These are phyloP conservation scores for Sporothrix luriei DNA, from an alignment of 2,329 filamentous ascomycete genomes.

Conservation along the genomic window DNA sequence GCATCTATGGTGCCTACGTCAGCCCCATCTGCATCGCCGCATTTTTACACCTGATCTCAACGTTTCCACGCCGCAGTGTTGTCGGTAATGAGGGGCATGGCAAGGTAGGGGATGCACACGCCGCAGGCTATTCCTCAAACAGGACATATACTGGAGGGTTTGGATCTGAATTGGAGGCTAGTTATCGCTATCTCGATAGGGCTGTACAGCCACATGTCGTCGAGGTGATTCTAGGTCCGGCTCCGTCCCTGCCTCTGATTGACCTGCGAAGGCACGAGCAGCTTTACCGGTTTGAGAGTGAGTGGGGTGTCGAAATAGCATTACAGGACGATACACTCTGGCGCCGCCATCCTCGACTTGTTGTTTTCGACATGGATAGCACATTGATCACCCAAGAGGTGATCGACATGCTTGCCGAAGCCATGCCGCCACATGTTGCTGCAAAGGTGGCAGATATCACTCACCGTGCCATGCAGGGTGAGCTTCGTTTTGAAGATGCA, in stretches of 20 bases:
- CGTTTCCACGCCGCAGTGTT: slow-evolving; percentile 57
- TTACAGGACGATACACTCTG: slow-evolving; percentile 74
- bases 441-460: slow-evolving; percentile 86
- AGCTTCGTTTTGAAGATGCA: slow-evolving; percentile 86
- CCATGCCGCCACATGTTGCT: slow-evolving; percentile 72
- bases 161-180: slow-evolving; percentile 57
- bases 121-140: background rate
- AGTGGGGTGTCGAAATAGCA: slow-evolving; percentile 85
- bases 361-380: slow-evolving; percentile 98
- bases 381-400: slow-evolving; percentile 97
- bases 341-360: slow-evolving; percentile 78
- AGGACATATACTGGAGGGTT: slow-evolving; percentile 30
- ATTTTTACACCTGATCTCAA: slow-evolving; percentile 67
- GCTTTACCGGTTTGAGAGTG: slow-evolving; percentile 80
- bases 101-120: no score
- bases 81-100: background rate
- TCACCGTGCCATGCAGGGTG: slow-evolving; percentile 90
- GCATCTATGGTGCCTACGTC: slow-evolving; percentile 67
- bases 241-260: slow-evolving; percentile 62
- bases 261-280: slow-evolving; percentile 79
- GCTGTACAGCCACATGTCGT: slow-evolving; percentile 64
- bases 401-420: slow-evolving; percentile 89
- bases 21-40: slow-evolving; percentile 67
- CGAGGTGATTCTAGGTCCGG: slow-evolving; percentile 65
- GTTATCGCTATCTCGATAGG: slow-evolving; percentile 66